These are phyloP conservation scores for Apiospora kogelbergensis DNA, from an alignment of 2,329 filamentous ascomycete species.

Conservation along the genomic window DNA sequence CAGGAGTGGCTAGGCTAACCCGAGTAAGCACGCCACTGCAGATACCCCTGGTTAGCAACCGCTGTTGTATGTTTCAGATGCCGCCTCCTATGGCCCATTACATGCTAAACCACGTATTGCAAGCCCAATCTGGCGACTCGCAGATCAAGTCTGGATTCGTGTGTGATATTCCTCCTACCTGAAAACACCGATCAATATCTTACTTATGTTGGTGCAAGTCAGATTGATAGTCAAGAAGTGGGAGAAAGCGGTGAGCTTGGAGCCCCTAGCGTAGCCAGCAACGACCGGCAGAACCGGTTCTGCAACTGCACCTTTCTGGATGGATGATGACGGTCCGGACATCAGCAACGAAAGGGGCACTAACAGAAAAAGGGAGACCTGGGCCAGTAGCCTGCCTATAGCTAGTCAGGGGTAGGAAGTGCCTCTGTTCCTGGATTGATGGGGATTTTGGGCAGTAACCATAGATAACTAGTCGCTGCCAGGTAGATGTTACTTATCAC, in stretches of 20 bases:
- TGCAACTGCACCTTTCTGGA: not conserved
- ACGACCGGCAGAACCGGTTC: not conserved
- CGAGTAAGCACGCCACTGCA: slow-evolving; percentile 8
- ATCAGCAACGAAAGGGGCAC: not conserved
- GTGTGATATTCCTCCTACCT: not conserved
- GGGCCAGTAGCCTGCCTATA: not conserved
- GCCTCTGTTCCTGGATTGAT: not conserved
- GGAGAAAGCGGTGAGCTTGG: not conserved
- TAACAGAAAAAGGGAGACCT: not conserved
- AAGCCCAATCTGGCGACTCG: slow-evolving; percentile 6
- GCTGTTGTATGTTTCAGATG: slow-evolving; percentile 12
- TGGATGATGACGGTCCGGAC: not conserved
- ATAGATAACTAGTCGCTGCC: not conserved
- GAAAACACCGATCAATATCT: not conserved
- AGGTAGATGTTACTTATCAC: not conserved
- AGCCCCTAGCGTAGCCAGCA: not conserved
- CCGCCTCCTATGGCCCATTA: slow-evolving; percentile 3
- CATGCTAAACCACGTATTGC: not conserved
- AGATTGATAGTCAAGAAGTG: not conserved
- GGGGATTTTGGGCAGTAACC: not conserved
- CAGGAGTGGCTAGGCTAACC: not conserved
- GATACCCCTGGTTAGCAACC: slow-evolving; percentile 1
- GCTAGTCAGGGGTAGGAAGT: not conserved
- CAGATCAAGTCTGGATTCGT: slow-evolving; percentile 2
- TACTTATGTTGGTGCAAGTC: not conserved